Conservation (phyloP, 1,284 basidiomycete species). For the Cryptococcus maquisensis region DNA sequence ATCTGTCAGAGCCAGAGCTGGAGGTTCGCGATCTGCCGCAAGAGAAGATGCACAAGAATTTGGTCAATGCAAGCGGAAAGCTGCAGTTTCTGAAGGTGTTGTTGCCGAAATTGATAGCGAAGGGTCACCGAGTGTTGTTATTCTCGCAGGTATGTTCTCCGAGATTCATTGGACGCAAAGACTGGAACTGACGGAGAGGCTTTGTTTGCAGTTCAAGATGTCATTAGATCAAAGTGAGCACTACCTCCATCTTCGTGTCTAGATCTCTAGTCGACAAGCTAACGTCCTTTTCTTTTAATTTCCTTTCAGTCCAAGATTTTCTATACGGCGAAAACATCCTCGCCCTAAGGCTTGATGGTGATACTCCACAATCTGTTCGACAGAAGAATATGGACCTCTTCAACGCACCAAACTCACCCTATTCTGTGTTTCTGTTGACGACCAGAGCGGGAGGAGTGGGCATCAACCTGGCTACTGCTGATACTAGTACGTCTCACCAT, state of each 20-base stretch:
- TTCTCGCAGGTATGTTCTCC: conserved; percentile 80
- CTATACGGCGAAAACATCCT: conserved; percentile 81
- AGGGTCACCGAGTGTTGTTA: conserved; percentile 88
- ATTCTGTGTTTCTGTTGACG: conserved; percentile 85
- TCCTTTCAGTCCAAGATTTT: conserved; percentile 74
- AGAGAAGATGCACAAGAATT: conserved; percentile 66
- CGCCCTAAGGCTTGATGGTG: conserved; percentile 85
- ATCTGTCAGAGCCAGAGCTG: conserved; percentile 74
- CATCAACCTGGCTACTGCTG: conserved; percentile 66
- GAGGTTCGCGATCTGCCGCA: conserved; percentile 65
- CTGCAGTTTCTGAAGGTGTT: conserved; percentile 75
- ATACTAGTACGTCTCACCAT: conserved; percentile 47
- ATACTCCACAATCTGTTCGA: conserved; percentile 76
- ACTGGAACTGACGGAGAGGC: conserved; percentile 37
- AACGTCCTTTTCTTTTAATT: no score
- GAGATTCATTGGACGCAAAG: neutral
- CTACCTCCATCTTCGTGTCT: neutral
- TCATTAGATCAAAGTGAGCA: conserved; percentile 65
- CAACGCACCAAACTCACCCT: conserved; percentile 78
- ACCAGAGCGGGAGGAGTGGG: conserved; percentile 96
- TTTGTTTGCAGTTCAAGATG: conserved; percentile 66
- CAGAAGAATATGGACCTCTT: conserved; percentile 94
- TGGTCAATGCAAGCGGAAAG: conserved; percentile 83
- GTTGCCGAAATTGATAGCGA: conserved; percentile 79
- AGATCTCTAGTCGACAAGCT: neutral